Evolutionary conservation across 805 yeast species (phyloP), one percentile per base, ranked within the genome.

Genomic region (Kregervanrija pseudodelftensis): DNA sequence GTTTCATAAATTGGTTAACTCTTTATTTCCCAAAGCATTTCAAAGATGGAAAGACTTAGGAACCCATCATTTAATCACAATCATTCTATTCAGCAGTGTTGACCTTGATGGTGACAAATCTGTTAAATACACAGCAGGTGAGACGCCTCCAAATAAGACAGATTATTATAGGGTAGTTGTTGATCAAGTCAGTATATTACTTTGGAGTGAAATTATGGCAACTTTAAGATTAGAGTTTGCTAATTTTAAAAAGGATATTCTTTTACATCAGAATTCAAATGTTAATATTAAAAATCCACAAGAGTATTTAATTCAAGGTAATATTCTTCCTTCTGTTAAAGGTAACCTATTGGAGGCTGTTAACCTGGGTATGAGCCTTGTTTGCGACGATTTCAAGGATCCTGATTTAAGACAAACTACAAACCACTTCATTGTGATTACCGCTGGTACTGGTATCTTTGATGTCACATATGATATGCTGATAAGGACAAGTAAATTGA

Each of bases 81-180:
- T 93, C 43, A 90, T 91, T 8, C 65, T 85, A 36, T 93, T 93
- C 65, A 86, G 95, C 10, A 80, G 89, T 45, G 83, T 90, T 33
- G 93, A 86, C 53, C 50, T 73, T 30, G 73, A 76, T 10, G 55
- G 56, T 11, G 60, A 51, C 11, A 42, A 45, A 12, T 40, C 39
- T 1, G 51, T 53, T n/a, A 46, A 64, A 56, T 80, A 85, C 74
- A 67, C 66, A 7, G 75, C 78, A 2, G 95, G 97, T 0, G 91
- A 85, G 53, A 67, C 82, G 44, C 65, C 68, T 0, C 78, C 85
- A 8, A 77, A 80, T 36, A 73, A 89, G 4, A 72, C 76, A 46
- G 96, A 93, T 63, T 90, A 81, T 59, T 93, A 83, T 61, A 70
- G 97, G 41, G 95, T 93, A 28, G 99, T 91, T 1, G 97, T 91